Evolutionary conservation across 306 rosid genomes (phyloP).

Genomic region (Lablab purpureus): DNA sequence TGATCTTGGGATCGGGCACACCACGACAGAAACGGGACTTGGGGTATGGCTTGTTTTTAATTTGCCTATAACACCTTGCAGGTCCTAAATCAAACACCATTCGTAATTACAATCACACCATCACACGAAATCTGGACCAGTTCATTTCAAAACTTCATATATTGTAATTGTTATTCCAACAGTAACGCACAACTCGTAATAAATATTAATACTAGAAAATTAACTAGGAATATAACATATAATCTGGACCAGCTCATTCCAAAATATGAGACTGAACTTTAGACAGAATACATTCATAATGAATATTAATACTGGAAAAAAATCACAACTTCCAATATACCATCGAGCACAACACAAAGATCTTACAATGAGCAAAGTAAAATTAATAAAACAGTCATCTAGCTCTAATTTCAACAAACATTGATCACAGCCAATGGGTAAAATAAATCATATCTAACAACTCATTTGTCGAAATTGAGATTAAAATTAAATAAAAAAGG

Average conservation of each 20-base stretch:
- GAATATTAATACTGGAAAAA: not conserved
- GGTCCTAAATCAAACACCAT: slow-evolving; percentile 63
- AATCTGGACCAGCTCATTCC: not conserved
- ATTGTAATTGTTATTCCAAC: not conserved
- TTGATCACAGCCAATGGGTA: not conserved
- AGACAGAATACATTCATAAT: not conserved
- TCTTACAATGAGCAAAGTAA: not conserved
- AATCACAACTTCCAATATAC: not conserved
- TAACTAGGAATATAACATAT: not conserved
- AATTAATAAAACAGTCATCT: not conserved
- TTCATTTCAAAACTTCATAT: not conserved
- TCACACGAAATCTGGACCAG: not conserved
- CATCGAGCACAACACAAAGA: not conserved
- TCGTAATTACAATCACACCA: not conserved
- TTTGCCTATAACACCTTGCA: slow-evolving; percentile 86
- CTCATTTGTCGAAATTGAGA: not conserved
- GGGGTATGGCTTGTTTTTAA: slow-evolving; percentile 85
- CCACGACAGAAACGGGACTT: slow-evolving; percentile 91
- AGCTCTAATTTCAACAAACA: not conserved
- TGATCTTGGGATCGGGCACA: slow-evolving; percentile 91
- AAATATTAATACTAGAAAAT: not conserved
- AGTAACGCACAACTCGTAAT: not conserved
- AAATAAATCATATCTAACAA: not conserved
- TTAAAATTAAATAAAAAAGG: not conserved
- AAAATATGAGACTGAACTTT: not conserved